Evolutionary conservation across 2,329 filamentous ascomycete genomes (phyloP), one percentile per base, ranked within the genome.

Genomic region (Didymella segeticola): DNA sequence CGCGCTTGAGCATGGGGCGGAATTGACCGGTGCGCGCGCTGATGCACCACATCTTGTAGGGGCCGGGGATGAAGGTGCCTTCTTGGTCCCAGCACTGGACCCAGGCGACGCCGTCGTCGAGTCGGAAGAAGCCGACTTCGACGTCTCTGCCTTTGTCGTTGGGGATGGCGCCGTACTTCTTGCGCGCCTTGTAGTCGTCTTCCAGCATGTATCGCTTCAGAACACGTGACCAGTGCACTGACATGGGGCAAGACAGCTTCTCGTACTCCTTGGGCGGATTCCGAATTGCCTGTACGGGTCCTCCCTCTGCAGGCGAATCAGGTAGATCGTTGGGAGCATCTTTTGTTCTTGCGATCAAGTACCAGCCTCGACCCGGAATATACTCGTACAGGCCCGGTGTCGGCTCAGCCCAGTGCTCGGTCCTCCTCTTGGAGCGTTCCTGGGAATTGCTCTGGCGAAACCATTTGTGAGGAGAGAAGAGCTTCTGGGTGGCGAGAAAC

Each of bases 401-500:
- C 5, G 80, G 80, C n/a, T 64, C 65, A 30, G 75, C 68, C 79
- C 80, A 82, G 60, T 80, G 77, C 62, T 82, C 79, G 39, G 77
- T 77, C 26, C 71, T 71, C 58, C 76, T 72, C 31, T 73, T 66
- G 2, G 76, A 67, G 22, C 73, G 73, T 20, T 77, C 71, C 5
- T 50, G 53, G 47, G 71, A 71, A 29, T 76, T 70, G 31, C 70
- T 73, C 30, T 76, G 71, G 45, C 59, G 58, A 60, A 82, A 81
- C 80, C 79, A 82, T 71, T 80, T 80, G 54, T 74, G 69, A 6
- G 80, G 80, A 47, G 76, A 77, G 66, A 80, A 79, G 37, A 78
- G 68, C 45, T 73, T 77, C 49, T 80, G 78, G n/a, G 79, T 73
- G 43, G 78, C 80, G 64, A 82, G 63, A 49, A 80, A 79, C 42